Conservation (phyloP, 805 yeast species). For the Pichia paraexigua region DNA sequence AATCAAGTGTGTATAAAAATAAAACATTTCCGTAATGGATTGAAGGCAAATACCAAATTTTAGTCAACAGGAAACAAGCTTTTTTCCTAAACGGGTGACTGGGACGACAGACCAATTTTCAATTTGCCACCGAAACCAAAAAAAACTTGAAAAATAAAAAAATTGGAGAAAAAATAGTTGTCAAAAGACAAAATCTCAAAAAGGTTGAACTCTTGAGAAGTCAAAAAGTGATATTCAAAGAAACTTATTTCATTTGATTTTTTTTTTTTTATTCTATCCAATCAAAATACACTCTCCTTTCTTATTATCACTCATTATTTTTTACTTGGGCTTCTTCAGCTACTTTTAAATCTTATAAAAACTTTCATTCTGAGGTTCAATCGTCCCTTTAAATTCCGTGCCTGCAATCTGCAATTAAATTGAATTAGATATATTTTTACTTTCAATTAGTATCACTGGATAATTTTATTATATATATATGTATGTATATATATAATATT, state of each 20-base stretch:
- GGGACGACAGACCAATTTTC: neutral
- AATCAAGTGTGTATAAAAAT: too few species aligned
- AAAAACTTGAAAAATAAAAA: too few species aligned
- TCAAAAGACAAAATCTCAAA: neutral
- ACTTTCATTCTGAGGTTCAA: neutral
- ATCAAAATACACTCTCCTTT: neutral
- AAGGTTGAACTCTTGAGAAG: neutral
- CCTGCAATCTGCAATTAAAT: too few species aligned
- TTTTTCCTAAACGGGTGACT: neutral
- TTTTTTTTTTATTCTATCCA: neutral
- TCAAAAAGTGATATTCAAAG: neutral
- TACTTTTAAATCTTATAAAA: neutral
- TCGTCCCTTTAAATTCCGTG: neutral
- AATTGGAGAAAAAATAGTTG: neutral
- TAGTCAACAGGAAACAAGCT: neutral
- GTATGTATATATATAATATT: neutral
- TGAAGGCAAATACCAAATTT: neutral
- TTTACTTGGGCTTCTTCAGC: neutral
- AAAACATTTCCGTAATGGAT: neutral
- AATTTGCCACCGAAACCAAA: neutral
- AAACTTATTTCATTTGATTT: neutral
- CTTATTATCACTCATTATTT: neutral
- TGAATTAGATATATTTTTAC: neutral
- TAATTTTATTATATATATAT: neutral
- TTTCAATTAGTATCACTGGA: neutral